Base-by-base conservation (phyloP, 306 rosid species). In the Begonia masoniana region DNA sequence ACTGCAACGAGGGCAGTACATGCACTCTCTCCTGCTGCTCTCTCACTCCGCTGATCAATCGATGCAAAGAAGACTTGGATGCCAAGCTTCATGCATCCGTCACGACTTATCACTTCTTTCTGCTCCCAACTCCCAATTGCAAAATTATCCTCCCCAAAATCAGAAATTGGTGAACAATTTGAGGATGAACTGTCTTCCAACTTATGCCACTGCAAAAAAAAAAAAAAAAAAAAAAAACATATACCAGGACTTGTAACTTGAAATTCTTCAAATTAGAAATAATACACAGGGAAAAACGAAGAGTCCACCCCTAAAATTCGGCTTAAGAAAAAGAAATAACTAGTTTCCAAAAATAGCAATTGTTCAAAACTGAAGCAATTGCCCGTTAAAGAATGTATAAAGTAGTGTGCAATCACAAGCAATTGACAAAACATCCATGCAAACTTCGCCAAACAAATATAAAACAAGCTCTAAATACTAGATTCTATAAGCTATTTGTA, bases 1-100 rank as follows among this genome's bases (percentile, higher is more conserved):
- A 92, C 93, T 21, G 96, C 96, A 41, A 92, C 99, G 50, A 92
- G 95, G 53, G 95, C 96, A 5, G 99, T 92, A 54, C 99, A 92
- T 7, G 99, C 99, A 74, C 99, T 87, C 84, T 92, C 99, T 2
- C 99, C 99, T 0, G 99, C 89, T n/a, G 99, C 99, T 16, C 89
- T 82, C 78, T 87, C 99, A 36, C 96, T 92, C 15, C 99, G 78
- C 65, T 92, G 99, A 74, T 92, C 95, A 16, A 92, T 92, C 50
- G 99, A 81, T 61, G 99, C 99, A 61, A 84, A 92, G 76, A 92
- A 92, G 66, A 72, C 94, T 73, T 83, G 83, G 53, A 95, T 68
- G 62, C 77, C 78, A 67, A 92, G 95, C 67, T 82, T 87, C 99
- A 83, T 71, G 65, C 78, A 78, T 41, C 95, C 96, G 62, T 92